Evolutionary conservation across 441 rosid genomes (phyloP).

Genomic region (Croton setiger): DNA sequence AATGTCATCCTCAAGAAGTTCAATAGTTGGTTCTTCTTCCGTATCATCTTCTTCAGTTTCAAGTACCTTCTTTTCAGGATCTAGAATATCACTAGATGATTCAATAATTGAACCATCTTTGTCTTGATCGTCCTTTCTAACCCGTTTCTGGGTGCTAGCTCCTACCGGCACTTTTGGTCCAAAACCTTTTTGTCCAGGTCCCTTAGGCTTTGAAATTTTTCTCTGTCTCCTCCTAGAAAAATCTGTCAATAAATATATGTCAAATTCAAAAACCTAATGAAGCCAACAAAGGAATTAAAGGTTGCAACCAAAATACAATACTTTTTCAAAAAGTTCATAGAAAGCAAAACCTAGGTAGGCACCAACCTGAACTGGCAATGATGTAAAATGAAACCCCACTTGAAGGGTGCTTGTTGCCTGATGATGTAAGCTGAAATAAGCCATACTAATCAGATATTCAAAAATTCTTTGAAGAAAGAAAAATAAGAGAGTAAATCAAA

Average conservation of each 20-base stretch:
- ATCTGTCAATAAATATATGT: conserved; percentile 40
- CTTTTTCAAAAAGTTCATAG: background rate
- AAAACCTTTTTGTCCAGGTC: conserved; percentile 48
- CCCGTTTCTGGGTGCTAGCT: conserved; percentile 41
- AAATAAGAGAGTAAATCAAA: background rate
- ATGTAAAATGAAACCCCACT: conserved; percentile 44
- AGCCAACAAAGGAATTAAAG: conserved; percentile 5
- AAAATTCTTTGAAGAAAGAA: background rate
- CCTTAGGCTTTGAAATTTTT: conserved; percentile 46
- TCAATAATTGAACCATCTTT: conserved; percentile 40
- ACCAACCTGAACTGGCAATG: conserved; percentile 59
- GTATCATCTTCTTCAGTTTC: conserved; percentile 27
- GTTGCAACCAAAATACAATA: background rate
- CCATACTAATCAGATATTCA: conserved; percentile 21
- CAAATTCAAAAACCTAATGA: conserved; percentile 2
- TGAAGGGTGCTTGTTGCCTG: conserved; percentile 34
- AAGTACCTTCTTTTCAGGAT: conserved; percentile 23
- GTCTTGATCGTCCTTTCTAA: conserved; percentile 36
- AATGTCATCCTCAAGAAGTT: conserved; percentile 25
- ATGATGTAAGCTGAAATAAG: conserved; percentile 49
- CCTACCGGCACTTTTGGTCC: conserved; percentile 40
- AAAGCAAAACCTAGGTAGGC: background rate
- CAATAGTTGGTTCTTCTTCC: conserved; percentile 36
- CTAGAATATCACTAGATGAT: conserved; percentile 26
- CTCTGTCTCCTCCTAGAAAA: conserved; percentile 64